Evolutionary conservation across 225 moss, liverwort and hornwort species (phyloP), one percentile per base, ranked within the genome.

Genomic region (Pseudisothecium myosuroides): DNA sequence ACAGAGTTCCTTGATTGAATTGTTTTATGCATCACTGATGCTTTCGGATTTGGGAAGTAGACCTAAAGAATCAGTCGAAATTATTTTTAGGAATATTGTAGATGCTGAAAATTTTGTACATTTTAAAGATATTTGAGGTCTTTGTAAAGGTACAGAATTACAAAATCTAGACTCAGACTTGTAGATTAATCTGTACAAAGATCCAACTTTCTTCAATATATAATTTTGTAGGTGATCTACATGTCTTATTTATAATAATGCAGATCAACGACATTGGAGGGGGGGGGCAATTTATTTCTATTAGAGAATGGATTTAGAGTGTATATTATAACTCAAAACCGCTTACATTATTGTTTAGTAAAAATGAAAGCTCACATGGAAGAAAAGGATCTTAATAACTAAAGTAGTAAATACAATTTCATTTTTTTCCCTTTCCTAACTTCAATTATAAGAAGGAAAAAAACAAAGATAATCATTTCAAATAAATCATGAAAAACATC

Each of bases 211-310:
- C 6, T 29, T 47, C 4, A 4, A 10, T 28, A 6, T 29, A 47
- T 27, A 27, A 27, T 43, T 43, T 47, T 75, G 2, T 49, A 75
- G 32, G 49, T 49, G 31, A 49, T 1, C 4, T 0, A 49, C 3
- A 31, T 0, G 2, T 27, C 5, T 26, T 47, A 0, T 11, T 19
- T 7, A 7, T 5, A 18, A 2, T 31, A 10, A 45, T 47, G 11
- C 0, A 47, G 0, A 31, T 11, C 1, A 1, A 47, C 4, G 11
- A 31, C 7, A 74, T 29, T 17, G 28, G 8, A 1, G 6, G 0
- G 4, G 28, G 8, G 2, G 6, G 0, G 4, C 5, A 45, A 17
- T 29, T 47, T 10, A 29, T 29, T 17, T 74, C 6, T 47, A 17
- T 47, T 11, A 45, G 17, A 45, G 6, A 73, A 45, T 45, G 17